Evolutionary conservation across 192 early-diverging fungal genomes (phyloP), one percentile per base, ranked within the genome.

Genomic region (Diversispora eburnea): DNA sequence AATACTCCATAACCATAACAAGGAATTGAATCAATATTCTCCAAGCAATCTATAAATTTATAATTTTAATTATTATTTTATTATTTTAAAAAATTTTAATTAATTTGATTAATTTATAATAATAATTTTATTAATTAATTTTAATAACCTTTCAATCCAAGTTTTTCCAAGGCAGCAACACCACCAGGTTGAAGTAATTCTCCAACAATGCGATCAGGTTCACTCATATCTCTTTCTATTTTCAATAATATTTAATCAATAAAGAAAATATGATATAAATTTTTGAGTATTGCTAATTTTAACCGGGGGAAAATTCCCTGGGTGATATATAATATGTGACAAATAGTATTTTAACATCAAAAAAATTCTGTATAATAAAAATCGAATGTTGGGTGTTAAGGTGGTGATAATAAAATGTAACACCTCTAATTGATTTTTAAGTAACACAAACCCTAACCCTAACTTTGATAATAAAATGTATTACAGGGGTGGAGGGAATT

Each of bases 181-280:
- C 97, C 97, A 8, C 95, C 91, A 15, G 97, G 97, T 80, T 99
- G 97, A 79, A 99, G 83, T 43, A 98, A 81, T 79, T 99, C 97
- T 42, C 97, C 97, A 22, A 99, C 97, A 73, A 99, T 98, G 55
- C 97, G 91, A 82, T 99, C 95, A 3, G 97, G 97, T 78, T 98
- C 93, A 71, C 61, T 84, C 87, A 95, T 88, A 78, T 94, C 95
- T 72, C 95, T 85, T 77, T 99, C 97, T 70, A 86, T 12, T 85
- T 77, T 99, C 97, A 69, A 86, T 5, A 13, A 33, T 41, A 2
- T 20, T 43, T 42, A 15, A 19, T 43, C 62, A 19, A 25, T 48
- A 3, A 42, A 17, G 15, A 15, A n/a, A 63, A 46, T 46, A 22
- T 22, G 45, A 25, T 51, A 19, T 20, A 49, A 33, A n/a, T n/a